Evolutionary conservation across 768 basidiomycete species (phyloP).

Genomic region (Lentinus tigrinus): DNA sequence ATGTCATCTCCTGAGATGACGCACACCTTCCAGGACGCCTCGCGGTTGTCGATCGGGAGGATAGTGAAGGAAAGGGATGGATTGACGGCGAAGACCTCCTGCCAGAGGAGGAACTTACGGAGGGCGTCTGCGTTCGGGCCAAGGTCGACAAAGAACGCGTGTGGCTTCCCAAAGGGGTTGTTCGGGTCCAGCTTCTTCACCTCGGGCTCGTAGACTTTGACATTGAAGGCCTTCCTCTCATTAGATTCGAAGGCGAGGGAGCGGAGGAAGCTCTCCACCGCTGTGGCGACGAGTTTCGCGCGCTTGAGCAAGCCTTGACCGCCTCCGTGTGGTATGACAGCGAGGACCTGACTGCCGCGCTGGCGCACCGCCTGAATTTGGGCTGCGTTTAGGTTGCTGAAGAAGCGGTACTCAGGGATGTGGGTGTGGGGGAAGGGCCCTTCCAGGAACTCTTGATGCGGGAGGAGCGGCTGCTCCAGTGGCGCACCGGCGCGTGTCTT

Average conservation of each 20-base stretch:
- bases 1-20: not conserved
- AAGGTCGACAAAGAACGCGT: not conserved
- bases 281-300: not conserved
- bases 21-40: not conserved
- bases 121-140: not conserved
- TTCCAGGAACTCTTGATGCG: not conserved
- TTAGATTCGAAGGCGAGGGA: not conserved
- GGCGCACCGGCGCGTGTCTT: not conserved
- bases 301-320: not conserved
- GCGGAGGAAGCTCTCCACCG: not conserved
- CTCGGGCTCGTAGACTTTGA: not conserved
- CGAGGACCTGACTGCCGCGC: not conserved
- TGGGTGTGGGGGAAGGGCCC: not conserved
- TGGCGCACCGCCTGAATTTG: not conserved
- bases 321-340: not conserved
- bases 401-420: not conserved
- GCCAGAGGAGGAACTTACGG: not conserved
- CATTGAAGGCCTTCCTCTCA: not conserved
- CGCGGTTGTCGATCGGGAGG: not conserved
- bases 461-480: not conserved
- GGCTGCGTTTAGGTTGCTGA: not conserved
- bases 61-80: not conserved
- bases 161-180: constrained; percentile 1
- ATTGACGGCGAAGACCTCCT: not conserved
- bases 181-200: not conserved